Conservation (phyloP, 2,329 filamentous ascomycete species). For the Botrytis cinerea region DNA sequence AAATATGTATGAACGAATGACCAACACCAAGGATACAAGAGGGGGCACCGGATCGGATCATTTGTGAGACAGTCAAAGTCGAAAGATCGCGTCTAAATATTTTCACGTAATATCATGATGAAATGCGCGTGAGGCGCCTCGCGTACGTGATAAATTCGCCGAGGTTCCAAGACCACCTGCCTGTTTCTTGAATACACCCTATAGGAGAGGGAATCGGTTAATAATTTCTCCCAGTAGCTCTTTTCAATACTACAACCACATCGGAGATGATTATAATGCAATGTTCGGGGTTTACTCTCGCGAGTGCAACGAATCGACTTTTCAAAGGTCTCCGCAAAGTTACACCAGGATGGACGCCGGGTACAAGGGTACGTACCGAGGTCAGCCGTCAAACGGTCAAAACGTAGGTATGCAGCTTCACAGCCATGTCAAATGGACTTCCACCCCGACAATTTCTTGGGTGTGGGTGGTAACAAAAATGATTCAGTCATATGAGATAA, state of each 20-base stretch:
- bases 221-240: background rate
- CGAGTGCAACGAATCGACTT: background rate
- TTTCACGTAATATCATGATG: background rate
- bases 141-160: slow-evolving; percentile 9
- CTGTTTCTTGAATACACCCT: background rate
- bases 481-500: slow-evolving; percentile 17
- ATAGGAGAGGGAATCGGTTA: background rate
- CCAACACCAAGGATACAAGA: background rate
- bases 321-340: background rate
- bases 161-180: slow-evolving; percentile 1
- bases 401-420: background rate
- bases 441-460: background rate
- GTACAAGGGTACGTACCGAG: slow-evolving; percentile 4
- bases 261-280: background rate
- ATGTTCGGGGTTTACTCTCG: background rate
- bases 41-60: slow-evolving; percentile 23
- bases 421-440: background rate
- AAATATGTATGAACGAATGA: background rate
- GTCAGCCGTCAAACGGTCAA: background rate
- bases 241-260: background rate
- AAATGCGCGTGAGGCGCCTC: background rate
- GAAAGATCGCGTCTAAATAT: background rate
- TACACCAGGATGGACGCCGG: background rate
- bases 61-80: slow-evolving; percentile 8
- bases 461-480: background rate